Conservation (phyloP, 2,329 filamentous ascomycete species). For the Nigrograna mackinnonii region DNA sequence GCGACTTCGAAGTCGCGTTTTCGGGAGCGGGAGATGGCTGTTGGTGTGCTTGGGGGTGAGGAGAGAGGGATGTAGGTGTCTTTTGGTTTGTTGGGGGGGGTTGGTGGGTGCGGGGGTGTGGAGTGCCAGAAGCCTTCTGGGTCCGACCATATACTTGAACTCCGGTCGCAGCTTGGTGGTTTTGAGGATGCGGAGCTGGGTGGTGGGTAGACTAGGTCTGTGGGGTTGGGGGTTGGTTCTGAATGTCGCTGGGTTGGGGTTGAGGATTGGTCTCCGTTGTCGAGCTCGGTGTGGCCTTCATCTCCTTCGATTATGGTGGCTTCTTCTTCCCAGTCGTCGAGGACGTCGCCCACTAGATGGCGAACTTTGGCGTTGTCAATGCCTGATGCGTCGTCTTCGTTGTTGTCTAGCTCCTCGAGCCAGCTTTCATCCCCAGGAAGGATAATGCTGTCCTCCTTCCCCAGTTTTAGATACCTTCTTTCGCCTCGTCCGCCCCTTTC, state of each 20-base stretch:
- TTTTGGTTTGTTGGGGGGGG: conserved; percentile 17
- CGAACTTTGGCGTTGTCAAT: conserved; percentile 22
- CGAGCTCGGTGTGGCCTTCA: conserved; percentile 21
- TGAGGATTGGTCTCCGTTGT: conserved; percentile 8
- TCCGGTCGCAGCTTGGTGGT: too few species aligned
- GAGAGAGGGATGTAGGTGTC: conserved; percentile 13
- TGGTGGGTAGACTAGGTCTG: not conserved
- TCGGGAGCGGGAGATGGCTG: not conserved
- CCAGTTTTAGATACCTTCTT: conserved; percentile 43
- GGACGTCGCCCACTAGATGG: conserved; percentile 20
- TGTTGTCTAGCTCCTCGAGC: conserved; percentile 24
- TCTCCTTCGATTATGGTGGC: conserved; percentile 23
- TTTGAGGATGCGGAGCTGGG: not conserved
- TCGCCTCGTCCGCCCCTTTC: conserved; percentile 27
- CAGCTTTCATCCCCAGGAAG: conserved; percentile 33
- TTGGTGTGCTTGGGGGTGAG: conserved; percentile 12
- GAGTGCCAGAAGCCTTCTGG: conserved; percentile 33
- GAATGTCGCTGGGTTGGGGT: not conserved
- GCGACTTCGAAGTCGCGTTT: conserved; percentile 27
- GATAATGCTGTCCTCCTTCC: conserved; percentile 38
- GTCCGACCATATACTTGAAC: conserved; percentile 35
- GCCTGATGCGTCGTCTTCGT: conserved; percentile 6
- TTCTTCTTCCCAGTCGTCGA: conserved; percentile 27
- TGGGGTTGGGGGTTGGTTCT: not conserved
- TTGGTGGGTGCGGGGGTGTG: conserved; percentile 15